These are phyloP conservation scores for Ceratocystis albifundus DNA, from an alignment of 2,329 filamentous ascomycete genomes.

Conservation along the genomic window DNA sequence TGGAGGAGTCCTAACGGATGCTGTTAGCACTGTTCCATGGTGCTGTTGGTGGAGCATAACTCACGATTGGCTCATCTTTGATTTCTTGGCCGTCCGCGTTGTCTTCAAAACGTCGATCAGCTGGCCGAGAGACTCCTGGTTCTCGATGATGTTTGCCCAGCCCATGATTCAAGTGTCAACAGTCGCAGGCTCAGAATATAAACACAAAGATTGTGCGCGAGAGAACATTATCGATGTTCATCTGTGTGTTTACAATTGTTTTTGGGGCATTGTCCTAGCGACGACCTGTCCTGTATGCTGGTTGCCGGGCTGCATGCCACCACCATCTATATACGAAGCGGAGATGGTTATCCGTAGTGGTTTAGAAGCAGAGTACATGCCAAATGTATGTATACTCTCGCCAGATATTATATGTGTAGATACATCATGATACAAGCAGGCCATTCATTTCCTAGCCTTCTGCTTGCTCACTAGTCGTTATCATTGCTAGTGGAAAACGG, in stretches of 20 bases:
- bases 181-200: neutral
- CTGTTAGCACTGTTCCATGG: neutral
- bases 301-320: constrained; percentile 5
- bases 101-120: neutral
- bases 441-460: neutral
- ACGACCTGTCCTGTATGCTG: neutral
- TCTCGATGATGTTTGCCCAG: neutral
- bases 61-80: neutral
- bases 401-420: neutral
- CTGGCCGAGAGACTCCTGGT: constrained; percentile 3
- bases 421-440: neutral
- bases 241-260: neutral
- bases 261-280: neutral
- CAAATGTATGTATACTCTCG: neutral
- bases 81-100: neutral
- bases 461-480: neutral
- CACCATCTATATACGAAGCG: neutral
- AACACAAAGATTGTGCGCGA: neutral
- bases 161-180: neutral
- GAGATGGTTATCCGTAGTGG: neutral
- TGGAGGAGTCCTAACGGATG: neutral
- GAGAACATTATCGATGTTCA: neutral
- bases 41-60: neutral
- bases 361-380: neutral
- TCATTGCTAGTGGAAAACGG: neutral